Percentiles rank a stretch among this genome's conserved stretches.
These are phyloP conservation scores for Ceratocystis destructans DNA, from an alignment of 2,329 filamentous ascomycete genomes.

Conservation along the genomic window DNA sequence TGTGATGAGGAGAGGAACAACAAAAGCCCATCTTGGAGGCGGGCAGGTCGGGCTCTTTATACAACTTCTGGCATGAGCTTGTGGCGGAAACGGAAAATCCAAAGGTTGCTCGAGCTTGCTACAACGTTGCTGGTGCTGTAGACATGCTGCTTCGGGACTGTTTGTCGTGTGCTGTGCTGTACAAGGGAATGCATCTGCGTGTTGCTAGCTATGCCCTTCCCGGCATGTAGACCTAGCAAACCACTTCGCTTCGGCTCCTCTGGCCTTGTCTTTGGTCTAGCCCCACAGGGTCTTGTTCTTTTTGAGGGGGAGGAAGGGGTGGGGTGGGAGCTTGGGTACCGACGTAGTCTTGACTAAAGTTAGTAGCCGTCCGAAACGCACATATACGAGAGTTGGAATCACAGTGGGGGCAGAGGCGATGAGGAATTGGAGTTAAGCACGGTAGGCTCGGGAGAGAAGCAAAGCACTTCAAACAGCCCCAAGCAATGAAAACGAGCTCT, in stretches of 20 bases:
- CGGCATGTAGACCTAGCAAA: background rate
- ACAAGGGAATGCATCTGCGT: too few species aligned
- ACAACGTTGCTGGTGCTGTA: background rate
- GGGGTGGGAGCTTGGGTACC: background rate
- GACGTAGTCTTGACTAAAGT: background rate
- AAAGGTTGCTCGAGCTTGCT: background rate
- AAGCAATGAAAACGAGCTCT: background rate
- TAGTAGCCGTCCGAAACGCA: constrained; percentile 2
- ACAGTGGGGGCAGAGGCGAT: background rate
- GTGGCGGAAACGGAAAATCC: background rate
- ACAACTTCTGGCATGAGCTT: background rate
- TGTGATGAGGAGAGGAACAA: background rate
- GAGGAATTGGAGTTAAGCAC: background rate
- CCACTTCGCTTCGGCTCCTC: too few species aligned
- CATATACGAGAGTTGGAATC: background rate
- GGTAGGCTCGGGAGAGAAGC: background rate
- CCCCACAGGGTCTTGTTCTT: background rate
- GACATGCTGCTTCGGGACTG: too few species aligned
- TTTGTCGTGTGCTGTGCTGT: background rate
- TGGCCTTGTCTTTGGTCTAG: too few species aligned
- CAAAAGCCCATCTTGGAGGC: background rate
- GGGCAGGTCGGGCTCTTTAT: background rate
- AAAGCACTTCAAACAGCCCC: background rate
- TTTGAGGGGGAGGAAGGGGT: background rate
- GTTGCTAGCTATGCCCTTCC: background rate